Conservation (phyloP, 805 yeast genomes). For the Kodamaea sagamina region DNA sequence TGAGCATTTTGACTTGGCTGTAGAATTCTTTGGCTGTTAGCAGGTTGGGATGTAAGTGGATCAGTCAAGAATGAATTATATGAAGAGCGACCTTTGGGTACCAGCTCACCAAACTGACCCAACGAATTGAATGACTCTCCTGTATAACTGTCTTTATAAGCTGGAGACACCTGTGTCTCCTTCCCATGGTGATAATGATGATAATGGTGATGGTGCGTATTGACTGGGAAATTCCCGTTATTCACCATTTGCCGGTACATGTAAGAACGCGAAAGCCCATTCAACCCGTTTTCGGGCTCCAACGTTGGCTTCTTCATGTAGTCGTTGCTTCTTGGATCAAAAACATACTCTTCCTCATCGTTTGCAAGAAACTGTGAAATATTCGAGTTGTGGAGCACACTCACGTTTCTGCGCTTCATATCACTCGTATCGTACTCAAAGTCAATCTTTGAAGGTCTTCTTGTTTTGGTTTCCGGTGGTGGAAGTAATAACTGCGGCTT, state of each 20-base stretch:
- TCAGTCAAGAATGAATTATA: too few relatives aligned
- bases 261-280: conserved; percentile 18
- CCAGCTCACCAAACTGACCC: too few relatives aligned
- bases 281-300: conserved; percentile 7
- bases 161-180: not conserved
- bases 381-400: conserved; percentile 9
- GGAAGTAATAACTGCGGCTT: conserved; percentile 32
- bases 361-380: conserved; percentile 13
- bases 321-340: conserved; percentile 15
- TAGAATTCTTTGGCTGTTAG: too few relatives aligned
- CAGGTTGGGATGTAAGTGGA: too few relatives aligned
- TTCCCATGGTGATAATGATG: conserved; percentile 1
- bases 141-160: too few relatives aligned
- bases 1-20: too few relatives aligned
- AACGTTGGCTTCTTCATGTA: conserved; percentile 4
- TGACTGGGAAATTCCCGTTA: not conserved
- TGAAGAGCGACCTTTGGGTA: too few relatives aligned
- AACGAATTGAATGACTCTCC: not conserved
- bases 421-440: conserved; percentile 30
- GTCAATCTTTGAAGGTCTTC: conserved; percentile 16
- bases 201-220: conserved; percentile 1
- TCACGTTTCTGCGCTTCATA: conserved; percentile 10
- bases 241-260: conserved; percentile 17
- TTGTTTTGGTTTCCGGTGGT: conserved; percentile 20
- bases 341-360: conserved; percentile 15